A percentile compares a stretch with the other conserved stretches of the same genome.
Evolutionary conservation across 2,329 filamentous ascomycete genomes (phyloP).

Genomic region (Huntiella omanensis): DNA sequence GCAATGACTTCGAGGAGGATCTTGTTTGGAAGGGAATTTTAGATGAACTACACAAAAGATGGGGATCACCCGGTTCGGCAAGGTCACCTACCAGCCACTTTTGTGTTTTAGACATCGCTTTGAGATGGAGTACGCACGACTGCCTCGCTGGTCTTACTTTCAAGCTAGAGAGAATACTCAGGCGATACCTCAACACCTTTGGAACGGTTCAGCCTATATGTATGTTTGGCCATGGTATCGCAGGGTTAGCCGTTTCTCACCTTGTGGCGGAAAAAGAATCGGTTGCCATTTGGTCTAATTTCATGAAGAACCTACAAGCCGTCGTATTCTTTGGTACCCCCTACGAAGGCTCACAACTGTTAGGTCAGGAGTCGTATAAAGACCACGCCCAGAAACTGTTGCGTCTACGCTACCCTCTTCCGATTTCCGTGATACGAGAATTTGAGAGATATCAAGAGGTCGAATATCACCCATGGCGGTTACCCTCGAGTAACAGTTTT

Average conservation of each 20-base stretch:
- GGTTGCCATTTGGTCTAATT: neutral
- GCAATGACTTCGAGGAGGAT: neutral
- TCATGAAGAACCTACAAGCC: neutral
- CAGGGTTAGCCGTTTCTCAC: neutral
- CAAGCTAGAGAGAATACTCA: neutral
- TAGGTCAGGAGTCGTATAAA: neutral
- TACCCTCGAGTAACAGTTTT: neutral
- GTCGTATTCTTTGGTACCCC: neutral
- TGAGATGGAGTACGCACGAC: neutral
- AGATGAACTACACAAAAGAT: neutral
- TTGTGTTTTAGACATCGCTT: neutral
- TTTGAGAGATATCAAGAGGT: neutral
- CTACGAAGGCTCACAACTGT: neutral
- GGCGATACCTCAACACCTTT: neutral
- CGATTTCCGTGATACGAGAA: neutral
- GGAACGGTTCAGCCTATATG: neutral
- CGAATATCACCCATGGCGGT: too few relatives aligned
- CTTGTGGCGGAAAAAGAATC: neutral
- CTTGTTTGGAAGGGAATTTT: neutral
- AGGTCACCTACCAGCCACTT: neutral
- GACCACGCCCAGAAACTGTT: neutral
- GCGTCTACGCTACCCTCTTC: neutral
- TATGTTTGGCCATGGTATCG: neutral
- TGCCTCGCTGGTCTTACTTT: neutral
- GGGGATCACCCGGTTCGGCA: too few relatives aligned